These are phyloP conservation scores for Nemania diffusa DNA, from an alignment of 2,329 filamentous ascomycete genomes.

Conservation along the genomic window DNA sequence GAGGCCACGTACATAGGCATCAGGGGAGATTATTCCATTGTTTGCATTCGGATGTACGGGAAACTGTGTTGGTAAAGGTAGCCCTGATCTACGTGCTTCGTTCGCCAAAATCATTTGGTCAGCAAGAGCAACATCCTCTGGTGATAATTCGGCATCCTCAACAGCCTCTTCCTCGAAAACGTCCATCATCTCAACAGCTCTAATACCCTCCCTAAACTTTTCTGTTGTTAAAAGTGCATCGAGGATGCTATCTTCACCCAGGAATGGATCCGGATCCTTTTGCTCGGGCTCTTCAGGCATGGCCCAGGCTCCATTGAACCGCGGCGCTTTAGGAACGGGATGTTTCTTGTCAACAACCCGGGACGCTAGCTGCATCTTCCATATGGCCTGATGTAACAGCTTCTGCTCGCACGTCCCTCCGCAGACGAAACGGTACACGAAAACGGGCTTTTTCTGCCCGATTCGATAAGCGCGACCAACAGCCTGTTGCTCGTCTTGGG, in stretches of 20 bases:
- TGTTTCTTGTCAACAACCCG: slow-evolving; percentile 88
- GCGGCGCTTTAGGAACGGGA: slow-evolving; percentile 72
- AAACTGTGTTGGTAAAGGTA: slow-evolving; percentile 16
- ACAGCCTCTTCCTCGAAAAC: slow-evolving; percentile 77
- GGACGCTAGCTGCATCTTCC: slow-evolving; percentile 82
- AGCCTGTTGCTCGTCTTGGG: slow-evolving; percentile 84
- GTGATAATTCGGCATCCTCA: slow-evolving; percentile 64
- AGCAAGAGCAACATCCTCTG: slow-evolving; percentile 69
- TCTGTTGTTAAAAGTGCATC: slow-evolving; percentile 55
- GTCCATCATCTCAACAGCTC: slow-evolving; percentile 73
- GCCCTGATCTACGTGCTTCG: slow-evolving; percentile 38
- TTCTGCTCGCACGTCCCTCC: slow-evolving; percentile 83
- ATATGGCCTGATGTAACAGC: slow-evolving; percentile 78
- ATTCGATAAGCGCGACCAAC: slow-evolving; percentile 87
- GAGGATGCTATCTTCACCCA: slow-evolving; percentile 72
- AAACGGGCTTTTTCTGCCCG: slow-evolving; percentile 82
- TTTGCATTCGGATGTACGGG: not conserved
- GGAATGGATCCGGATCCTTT: slow-evolving; percentile 60
- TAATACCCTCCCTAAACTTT: slow-evolving; percentile 55
- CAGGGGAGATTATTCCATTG: not conserved
- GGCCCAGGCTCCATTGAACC: slow-evolving; percentile 67
- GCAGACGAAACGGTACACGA: slow-evolving; percentile 82
- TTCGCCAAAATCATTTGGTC: slow-evolving; percentile 51
- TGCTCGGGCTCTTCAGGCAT: slow-evolving; percentile 63
- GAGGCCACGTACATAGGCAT: slow-evolving; percentile 2